Conservation (phyloP, 2,329 filamentous ascomycete species). For the Arthrobotrys sphaeroides region DNA sequence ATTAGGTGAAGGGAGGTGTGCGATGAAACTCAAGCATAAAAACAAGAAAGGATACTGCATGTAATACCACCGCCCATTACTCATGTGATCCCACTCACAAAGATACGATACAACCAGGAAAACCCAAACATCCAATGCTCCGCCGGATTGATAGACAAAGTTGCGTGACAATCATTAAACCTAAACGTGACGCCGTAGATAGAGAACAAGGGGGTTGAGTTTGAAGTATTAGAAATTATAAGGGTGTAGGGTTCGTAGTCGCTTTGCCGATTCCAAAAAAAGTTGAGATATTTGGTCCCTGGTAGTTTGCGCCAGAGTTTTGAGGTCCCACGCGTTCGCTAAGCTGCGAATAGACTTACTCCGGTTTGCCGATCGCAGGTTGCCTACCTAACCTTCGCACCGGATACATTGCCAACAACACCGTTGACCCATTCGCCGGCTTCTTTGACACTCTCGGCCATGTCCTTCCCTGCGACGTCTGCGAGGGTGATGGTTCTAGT, state of each 20-base stretch:
- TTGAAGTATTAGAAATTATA: slow-evolving; percentile 41
- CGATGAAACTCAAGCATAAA: not conserved
- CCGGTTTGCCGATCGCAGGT: not conserved
- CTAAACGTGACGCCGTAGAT: slow-evolving; percentile 25
- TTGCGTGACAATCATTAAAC: slow-evolving; percentile 27
- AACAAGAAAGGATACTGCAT: not conserved
- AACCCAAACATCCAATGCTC: slow-evolving; percentile 28
- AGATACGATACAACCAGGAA: slow-evolving; percentile 25
- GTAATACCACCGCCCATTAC: slow-evolving; percentile 9
- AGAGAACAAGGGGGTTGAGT: not conserved
- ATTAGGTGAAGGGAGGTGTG: not conserved
- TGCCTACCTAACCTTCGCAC: slow-evolving; percentile 48
- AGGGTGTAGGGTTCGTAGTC: not conserved
- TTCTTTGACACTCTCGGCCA: slow-evolving; percentile 50
- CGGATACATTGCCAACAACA: slow-evolving; percentile 48
- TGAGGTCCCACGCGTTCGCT: not conserved
- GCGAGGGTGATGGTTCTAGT: slow-evolving; percentile 48
- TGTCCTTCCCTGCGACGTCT: slow-evolving; percentile 42
- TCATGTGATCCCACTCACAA: slow-evolving; percentile 9
- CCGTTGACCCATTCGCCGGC: slow-evolving; percentile 51
- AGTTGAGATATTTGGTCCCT: not conserved
- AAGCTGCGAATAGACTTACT: not conserved
- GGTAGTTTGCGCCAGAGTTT: not conserved
- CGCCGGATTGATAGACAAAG: slow-evolving; percentile 9
- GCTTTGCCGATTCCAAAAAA: slow-evolving; percentile 13